phyloP scores from a whole-genome alignment of 2,329 filamentous ascomycete genomes.

The Fusarium zealandicum region DNA sequence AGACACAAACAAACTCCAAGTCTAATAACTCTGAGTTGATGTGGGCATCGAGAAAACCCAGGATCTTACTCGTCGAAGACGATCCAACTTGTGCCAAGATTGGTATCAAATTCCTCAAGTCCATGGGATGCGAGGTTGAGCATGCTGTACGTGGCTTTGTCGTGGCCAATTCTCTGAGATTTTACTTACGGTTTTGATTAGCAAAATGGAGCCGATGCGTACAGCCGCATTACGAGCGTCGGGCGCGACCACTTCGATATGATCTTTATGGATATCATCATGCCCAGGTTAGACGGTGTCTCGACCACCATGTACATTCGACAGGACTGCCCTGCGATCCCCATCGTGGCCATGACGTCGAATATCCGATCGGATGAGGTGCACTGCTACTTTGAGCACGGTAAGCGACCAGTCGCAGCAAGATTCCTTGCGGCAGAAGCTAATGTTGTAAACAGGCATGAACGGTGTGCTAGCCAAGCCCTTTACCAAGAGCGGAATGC shows the following conservation, averaged over 20 bases:
- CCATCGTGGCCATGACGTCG: conserved; percentile 98
- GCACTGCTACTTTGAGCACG: conserved; percentile 95
- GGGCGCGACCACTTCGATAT: conserved; percentile 64
- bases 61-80: conserved; percentile 90
- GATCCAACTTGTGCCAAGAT: conserved; percentile 73
- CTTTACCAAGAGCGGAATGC: conserved; percentile 88
- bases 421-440: conserved; percentile 7
- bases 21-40: conserved; percentile 51
- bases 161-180: not conserved
- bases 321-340: conserved; percentile 80
- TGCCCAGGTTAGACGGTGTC: conserved; percentile 95
- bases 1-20: conserved; percentile 32
- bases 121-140: conserved; percentile 72
- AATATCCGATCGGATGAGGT: conserved; percentile 98
- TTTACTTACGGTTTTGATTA: conserved; percentile 30
- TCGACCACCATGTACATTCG: conserved; percentile 93
- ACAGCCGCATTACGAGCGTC: conserved; percentile 74
- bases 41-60: conserved; percentile 71
- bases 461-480: conserved; percentile 97
- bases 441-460: conserved; percentile 72
- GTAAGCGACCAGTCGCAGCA: conserved; percentile 59
- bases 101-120: conserved; percentile 70
- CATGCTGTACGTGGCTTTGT: conserved; percentile 62
- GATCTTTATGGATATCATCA: conserved; percentile 94
- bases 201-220: conserved; percentile 85